Percentiles rank a stretch among this genome's conserved stretches.
Conservation (phyloP, 192 early-diverging fungal species). For the Coemansia sp. region DNA sequence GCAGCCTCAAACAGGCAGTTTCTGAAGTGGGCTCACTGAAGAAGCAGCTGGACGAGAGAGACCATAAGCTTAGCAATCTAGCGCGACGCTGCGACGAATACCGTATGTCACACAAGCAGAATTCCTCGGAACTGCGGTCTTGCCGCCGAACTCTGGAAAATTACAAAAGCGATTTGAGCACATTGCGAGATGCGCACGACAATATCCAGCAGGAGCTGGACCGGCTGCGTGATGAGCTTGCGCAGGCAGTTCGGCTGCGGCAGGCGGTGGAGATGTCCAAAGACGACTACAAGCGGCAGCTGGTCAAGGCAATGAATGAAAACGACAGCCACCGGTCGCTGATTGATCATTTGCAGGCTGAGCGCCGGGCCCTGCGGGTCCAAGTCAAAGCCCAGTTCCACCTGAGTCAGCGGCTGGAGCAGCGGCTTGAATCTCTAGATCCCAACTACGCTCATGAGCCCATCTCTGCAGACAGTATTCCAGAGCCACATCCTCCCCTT, state of each 20-base stretch:
- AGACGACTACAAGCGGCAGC: constrained; percentile 50
- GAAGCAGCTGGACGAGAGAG: constrained; percentile 34
- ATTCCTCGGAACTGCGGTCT: constrained; percentile 20
- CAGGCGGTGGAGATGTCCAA: constrained; percentile 48
- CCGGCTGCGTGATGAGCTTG: constrained; percentile 24
- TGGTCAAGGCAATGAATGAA: constrained; percentile 35
- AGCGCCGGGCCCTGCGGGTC: constrained; percentile 37
- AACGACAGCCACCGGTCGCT: constrained; percentile 30
- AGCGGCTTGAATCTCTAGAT: constrained; percentile 35
- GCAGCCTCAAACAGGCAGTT: constrained; percentile 38
- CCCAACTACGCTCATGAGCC: constrained; percentile 16
- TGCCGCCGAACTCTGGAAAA: constrained; percentile 28
- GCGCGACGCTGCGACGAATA: constrained; percentile 24
- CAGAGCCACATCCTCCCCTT: background rate
- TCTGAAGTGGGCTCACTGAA: constrained; percentile 34
- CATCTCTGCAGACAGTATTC: background rate
- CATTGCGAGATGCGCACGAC: constrained; percentile 19
- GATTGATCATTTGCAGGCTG: constrained; percentile 37
- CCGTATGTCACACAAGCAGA: constrained; percentile 30
- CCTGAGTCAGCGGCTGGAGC: constrained; percentile 48
- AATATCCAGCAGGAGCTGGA: constrained; percentile 19
- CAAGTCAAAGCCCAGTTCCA: constrained; percentile 53
- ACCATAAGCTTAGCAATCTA: constrained; percentile 26
- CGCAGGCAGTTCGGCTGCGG: constrained; percentile 22
- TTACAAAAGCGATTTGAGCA: constrained; percentile 20